phyloP scores from a whole-genome alignment of 768 basidiomycete genomes.

The Asterophora lycoperdoides region DNA sequence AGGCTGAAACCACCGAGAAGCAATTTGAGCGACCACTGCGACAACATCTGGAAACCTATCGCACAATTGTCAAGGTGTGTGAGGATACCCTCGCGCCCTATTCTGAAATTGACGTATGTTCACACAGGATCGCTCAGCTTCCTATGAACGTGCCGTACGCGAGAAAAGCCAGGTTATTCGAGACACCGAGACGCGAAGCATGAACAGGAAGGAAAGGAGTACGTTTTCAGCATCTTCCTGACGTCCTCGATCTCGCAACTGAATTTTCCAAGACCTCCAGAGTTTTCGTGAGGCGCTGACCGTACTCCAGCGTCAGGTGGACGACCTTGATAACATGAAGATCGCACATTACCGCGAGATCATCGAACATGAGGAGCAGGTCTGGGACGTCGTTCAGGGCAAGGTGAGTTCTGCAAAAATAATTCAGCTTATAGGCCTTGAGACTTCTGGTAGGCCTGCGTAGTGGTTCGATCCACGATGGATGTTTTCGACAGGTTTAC shows the following conservation, averaged over 20 bases:
- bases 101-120: not conserved
- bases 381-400: constrained; percentile 88
- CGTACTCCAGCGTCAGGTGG: constrained; percentile 83
- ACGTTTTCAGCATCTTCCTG: constrained; percentile 22
- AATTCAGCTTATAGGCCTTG: constrained; percentile 5
- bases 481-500: constrained; percentile 89
- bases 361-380: constrained; percentile 88
- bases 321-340: constrained; percentile 86
- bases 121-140: constrained; percentile 71
- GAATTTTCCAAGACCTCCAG: constrained; percentile 62
- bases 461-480: constrained; percentile 85
- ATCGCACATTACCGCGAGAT: constrained; percentile 83
- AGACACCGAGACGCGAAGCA: constrained; percentile 77
- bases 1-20: constrained; percentile 85
- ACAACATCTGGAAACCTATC: constrained; percentile 81
- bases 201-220: constrained; percentile 87
- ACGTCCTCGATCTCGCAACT: not conserved
- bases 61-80: constrained; percentile 61
- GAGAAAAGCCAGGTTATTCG: constrained; percentile 85
- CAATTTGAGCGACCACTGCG: constrained; percentile 86
- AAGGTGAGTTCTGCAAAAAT: constrained; percentile 48
- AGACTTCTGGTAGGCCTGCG: constrained; percentile 50
- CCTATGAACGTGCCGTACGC: constrained; percentile 77
- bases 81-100: constrained; percentile 1
- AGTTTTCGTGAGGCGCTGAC: constrained; percentile 80